Percentiles rank a stretch among this genome's conserved stretches.
These are phyloP conservation scores for Diatrype stigma DNA, from an alignment of 2,329 filamentous ascomycete genomes.

Conservation along the genomic window DNA sequence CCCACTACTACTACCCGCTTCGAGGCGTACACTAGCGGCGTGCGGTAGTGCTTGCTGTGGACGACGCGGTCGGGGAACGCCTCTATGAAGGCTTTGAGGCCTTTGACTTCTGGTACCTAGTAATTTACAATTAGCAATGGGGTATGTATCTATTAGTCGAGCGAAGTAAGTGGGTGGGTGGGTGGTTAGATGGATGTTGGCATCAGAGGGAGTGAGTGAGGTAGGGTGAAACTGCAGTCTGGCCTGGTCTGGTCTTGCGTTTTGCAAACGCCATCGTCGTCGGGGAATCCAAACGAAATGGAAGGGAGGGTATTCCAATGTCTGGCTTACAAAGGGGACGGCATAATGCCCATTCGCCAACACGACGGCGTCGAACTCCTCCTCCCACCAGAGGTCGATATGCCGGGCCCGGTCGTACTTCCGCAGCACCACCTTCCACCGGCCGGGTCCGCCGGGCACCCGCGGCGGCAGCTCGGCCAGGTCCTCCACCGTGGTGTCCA, in stretches of 20 bases:
- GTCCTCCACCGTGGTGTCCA: slow-evolving; percentile 51
- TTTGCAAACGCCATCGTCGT: too few species aligned
- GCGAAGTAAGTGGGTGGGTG: background rate
- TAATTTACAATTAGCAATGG: background rate
- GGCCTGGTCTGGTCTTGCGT: too few species aligned
- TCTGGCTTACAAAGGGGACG: slow-evolving; percentile 43
- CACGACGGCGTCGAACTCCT: slow-evolving; percentile 42
- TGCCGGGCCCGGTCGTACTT: slow-evolving; percentile 38
- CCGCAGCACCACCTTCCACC: slow-evolving; percentile 46
- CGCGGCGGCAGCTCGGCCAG: slow-evolving; percentile 30
- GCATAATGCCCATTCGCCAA: slow-evolving; percentile 42
- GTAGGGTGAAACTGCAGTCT: too few species aligned
- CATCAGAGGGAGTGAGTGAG: too few species aligned
- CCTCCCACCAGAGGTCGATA: slow-evolving; percentile 51
- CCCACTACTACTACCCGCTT: slow-evolving; percentile 37
- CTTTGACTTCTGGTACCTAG: slow-evolving; percentile 42
- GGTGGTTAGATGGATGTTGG: background rate
- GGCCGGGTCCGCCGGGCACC: slow-evolving; percentile 7
- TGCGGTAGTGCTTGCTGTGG: slow-evolving; percentile 44
- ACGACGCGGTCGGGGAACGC: slow-evolving; percentile 36
- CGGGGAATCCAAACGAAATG: too few species aligned
- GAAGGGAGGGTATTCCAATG: too few species aligned
- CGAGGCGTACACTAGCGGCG: slow-evolving; percentile 27
- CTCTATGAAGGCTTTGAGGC: slow-evolving; percentile 35
- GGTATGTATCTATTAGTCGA: too few species aligned